Evolutionary conservation across 768 basidiomycete species (phyloP), one percentile per base, ranked within the genome.

Genomic region (Termitomyces eurrhizus): DNA sequence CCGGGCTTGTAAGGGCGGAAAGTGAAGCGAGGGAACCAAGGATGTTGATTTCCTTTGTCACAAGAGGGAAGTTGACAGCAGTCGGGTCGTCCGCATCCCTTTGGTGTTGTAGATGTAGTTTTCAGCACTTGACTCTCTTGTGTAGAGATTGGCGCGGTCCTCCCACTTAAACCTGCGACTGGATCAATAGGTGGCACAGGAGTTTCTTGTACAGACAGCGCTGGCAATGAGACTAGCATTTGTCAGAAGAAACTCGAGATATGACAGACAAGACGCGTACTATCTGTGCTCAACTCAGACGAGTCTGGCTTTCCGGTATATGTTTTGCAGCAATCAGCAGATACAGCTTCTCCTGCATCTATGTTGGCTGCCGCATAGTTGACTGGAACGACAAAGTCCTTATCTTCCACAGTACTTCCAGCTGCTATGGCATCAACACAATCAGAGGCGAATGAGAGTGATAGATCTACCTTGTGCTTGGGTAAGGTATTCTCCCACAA

Each of bases 81-180:
- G n/a, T 64, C 64, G 14, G 60, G 55, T 26, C 64, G 64, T 48
- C 64, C 64, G 37, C 64, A 64, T 37, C 60, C 64, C n/a, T 56
- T 61, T 12, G 52, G 32, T 36, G 13, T 24, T 5, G 36, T 21
- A 26, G 64, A 59, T 4, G 37, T 39, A 16, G 24, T 24, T 39
- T 26, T 39, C 7, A 35, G 26, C 18, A 16, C 52, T 35, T 9
- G 0, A 29, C 46, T 48, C 24, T 21, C 46, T 21, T 46, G 44
- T 6, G 14, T 26, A 41, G 35, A 9, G 24, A 60, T 14, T 21
- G 53, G 39, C 3, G 59, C 52, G 21, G 53, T 60, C n/a, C 59
- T 21, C 39, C 59, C 59, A 18, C 3, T 41, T 13, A 41, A 26
- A 36, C 59, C 39, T 49, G 46, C 13, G 9, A 18, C 39, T 55